Evolutionary conservation across 2,329 filamentous ascomycete species (phyloP), one percentile per base, ranked within the genome.

Genomic region (Xenoacremonium recifei): DNA sequence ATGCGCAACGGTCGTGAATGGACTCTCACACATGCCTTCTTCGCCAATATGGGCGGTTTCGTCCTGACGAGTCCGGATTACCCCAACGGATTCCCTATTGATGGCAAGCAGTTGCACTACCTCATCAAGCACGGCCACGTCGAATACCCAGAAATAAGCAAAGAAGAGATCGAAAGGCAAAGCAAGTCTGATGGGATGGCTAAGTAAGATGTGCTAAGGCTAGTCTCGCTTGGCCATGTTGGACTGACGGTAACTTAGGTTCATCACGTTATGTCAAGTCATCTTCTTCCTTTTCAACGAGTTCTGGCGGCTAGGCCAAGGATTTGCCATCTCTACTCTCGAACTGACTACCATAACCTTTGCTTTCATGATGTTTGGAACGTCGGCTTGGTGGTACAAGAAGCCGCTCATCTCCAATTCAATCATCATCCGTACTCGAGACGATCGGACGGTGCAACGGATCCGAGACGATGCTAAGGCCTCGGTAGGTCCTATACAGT

Each of bases 11-110:
- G 29, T n/a, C 6, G 29, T 15, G 7, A 31, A n/a, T 73, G 69
- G 69, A 69, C 63, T 1, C 51, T 67, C 35, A 60, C 40, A 9
- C 62, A 72, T 39, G 66, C 60, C 1, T 71, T 72, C 45, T 68
- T 62, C 40, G 66, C 60, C 4, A 64, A 70, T 36, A 68, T 66
- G 59, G 69, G 70, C 1, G 68, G 69, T 3, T 62, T 70, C 38
- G 21, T 61, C 1, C 53, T 72, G 1, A 39, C 57, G 9, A 52
- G 54, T 9, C 51, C 47, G 2, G 65, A 66, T 15, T 57, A 37
- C 15, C 23, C 43, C 2, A 33, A 40, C 11, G 46, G 50, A 1
- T 67, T 71, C 39, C 65, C 68, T 3, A 49, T 71, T 6, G 57
- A 69, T 27, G 59, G 62, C 1, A 60, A 64, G 35, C 59, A 67